A percentile compares a stretch with the other conserved stretches of the same genome.
Conservation (phyloP, 2,329 filamentous ascomycete genomes). For the Fusarium ramigenum region DNA sequence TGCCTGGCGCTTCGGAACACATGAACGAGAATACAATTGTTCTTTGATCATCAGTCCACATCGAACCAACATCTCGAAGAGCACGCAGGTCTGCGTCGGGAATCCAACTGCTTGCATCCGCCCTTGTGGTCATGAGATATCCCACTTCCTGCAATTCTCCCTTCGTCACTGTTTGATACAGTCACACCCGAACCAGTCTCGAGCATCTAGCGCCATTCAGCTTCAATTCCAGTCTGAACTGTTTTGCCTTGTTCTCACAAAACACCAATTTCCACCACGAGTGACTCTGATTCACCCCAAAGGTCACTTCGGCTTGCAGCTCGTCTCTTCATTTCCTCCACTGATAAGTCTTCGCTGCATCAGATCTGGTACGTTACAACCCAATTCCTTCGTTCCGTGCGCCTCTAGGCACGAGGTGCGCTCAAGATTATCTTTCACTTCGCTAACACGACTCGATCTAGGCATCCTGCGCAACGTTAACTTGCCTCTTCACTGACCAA, state of each 20-base stretch:
- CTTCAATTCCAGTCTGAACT: conserved; percentile 18
- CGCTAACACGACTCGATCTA: conserved; percentile 38
- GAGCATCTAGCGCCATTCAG: conserved; percentile 17
- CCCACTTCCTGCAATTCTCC: neutral
- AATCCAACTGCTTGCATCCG: neutral
- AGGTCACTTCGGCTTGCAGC: conserved; percentile 17
- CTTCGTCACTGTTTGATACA: conserved; percentile 35
- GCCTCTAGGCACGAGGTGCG: conserved; percentile 11
- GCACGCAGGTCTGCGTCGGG: neutral
- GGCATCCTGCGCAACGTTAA: conserved; percentile 38
- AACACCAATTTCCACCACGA: conserved; percentile 24
- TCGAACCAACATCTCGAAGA: neutral
- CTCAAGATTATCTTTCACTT: conserved; percentile 12
- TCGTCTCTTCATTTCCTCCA: conserved; percentile 11
- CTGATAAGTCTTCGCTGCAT: conserved; percentile 3
- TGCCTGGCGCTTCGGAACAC: neutral
- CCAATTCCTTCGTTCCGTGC: conserved; percentile 16
- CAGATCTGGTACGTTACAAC: conserved; percentile 30
- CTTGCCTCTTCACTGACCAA: conserved; percentile 42
- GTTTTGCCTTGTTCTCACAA: conserved; percentile 23
- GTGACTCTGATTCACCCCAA: conserved; percentile 35
- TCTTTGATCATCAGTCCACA: neutral
- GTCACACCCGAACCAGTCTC: conserved; percentile 25
- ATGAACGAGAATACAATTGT: neutral
- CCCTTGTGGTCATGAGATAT: conserved; percentile 26